Base-by-base conservation (phyloP, 179 eudicot species). In the Amaranthus tricolor region DNA sequence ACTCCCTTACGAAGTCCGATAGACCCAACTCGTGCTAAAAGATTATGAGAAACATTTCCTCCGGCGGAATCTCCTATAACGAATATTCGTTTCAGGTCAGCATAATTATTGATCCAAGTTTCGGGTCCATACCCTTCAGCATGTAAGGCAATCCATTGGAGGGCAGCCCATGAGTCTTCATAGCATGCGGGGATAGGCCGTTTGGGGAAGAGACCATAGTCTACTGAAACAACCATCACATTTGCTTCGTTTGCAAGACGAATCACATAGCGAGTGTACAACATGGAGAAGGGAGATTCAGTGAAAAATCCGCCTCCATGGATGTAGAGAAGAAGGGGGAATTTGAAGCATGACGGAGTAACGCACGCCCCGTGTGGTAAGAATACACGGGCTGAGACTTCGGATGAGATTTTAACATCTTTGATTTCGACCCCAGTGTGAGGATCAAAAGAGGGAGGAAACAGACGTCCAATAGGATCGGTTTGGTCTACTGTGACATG, bases 221-320 rank as follows among this genome's bases (percentile, higher is more conserved):
- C 85, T 45, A 85, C 85, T 70, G 85, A 80, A 59, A 85, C 80
- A 53, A 78, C 82, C 16, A 85, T 17, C n/a, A 72, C 55, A 59
- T 61, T 43, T 43, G 80, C 77, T 59, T 47, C 62, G 43, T 71
- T 71, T 24, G 63, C 73, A 43, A 85, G 67, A 19, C 13, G 45
- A 49, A 63, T 45, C 62, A 85, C 56, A 57, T 71, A 71, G 60
- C 58, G 5, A 73, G 81, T 71, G 82, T 80, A 82, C 20, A 51
- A 71, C 48, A 66, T 14, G 71, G 83, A 73, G 61, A 77, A 82
- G 57, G 87, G 81, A 52, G 87, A 82, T 10, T 67, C 71, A 73
- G 80, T 77, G 31, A 76, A 82, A 77, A 82, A 85, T 2, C 78
- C 87, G 13, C 87, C 87, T 9, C 87, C 87, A 53, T 85, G 87